Conservation (phyloP, 495 filamentous ascomycete species). For the Neurospora sp. region DNA sequence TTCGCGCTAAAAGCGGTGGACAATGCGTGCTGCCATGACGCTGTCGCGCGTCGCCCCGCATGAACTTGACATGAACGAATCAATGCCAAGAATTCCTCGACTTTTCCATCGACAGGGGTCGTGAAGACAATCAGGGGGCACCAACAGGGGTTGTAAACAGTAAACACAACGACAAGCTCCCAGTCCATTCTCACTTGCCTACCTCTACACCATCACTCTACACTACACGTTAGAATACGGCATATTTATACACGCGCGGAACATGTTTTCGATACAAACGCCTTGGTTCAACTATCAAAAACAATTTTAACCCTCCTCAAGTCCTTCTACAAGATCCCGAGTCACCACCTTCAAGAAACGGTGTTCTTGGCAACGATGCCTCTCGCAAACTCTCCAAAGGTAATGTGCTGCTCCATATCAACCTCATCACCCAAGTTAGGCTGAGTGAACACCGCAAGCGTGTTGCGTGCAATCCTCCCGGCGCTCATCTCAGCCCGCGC, state of each 20-base stretch:
- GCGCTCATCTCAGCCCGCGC: slow-evolving; percentile 35
- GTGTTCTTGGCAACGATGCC: slow-evolving; percentile 77
- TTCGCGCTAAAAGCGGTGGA: not conserved
- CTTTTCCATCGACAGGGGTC: not conserved
- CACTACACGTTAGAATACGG: not conserved
- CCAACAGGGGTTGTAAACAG: not conserved
- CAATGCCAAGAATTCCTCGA: not conserved
- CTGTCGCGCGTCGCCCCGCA: not conserved
- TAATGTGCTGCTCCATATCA: slow-evolving; percentile 55
- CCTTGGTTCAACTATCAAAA: not conserved
- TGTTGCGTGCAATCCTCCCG: slow-evolving; percentile 70
- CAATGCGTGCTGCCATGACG: not conserved
- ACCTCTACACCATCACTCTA: not conserved
- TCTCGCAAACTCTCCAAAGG: slow-evolving; percentile 81
- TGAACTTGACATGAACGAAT: not conserved
- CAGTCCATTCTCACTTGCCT: not conserved
- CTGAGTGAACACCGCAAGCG: slow-evolving; percentile 94
- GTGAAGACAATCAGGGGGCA: not conserved
- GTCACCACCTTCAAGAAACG: slow-evolving; percentile 18
- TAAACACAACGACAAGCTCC: not conserved
- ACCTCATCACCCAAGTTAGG: slow-evolving; percentile 86
- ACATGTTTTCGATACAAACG: not conserved
- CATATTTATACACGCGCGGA: not conserved
- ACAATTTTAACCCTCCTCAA: not conserved
- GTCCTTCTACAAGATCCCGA: not conserved